Conservation (phyloP, 192 early-diverging fungal species). For the Coemansia sp. region DNA sequence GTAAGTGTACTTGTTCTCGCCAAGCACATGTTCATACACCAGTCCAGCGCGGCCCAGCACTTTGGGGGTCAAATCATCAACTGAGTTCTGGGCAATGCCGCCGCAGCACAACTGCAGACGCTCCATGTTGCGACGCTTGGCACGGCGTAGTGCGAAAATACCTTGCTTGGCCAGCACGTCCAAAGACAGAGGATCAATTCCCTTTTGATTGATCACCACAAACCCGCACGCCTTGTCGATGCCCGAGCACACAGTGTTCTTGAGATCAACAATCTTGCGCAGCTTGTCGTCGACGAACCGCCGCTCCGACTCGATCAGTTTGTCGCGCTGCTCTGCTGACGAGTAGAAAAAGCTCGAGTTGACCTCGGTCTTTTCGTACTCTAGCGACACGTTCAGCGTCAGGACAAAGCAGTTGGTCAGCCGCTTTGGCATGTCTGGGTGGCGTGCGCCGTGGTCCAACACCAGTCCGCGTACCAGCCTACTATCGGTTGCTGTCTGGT, state of each 20-base stretch:
- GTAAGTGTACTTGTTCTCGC: constrained; percentile 99
- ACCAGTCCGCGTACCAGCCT: constrained; percentile 90
- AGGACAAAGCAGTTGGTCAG: constrained; percentile 86
- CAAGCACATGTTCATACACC: constrained; percentile 94
- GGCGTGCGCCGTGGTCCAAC: constrained; percentile 97
- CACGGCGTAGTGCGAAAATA: constrained; percentile 91
- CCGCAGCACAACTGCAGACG: constrained; percentile 93
- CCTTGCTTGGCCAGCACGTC: constrained; percentile 95
- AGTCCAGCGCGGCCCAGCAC: constrained; percentile 88
- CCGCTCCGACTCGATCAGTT: constrained; percentile 96
- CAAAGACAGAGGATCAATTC: constrained; percentile 95
- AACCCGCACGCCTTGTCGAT: constrained; percentile 81
- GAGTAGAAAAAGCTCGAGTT: constrained; percentile 99
- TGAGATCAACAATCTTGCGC: constrained; percentile 93
- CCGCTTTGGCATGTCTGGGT: constrained; percentile 98
- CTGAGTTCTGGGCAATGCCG: constrained; percentile 95
- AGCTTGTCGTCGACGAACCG: constrained; percentile 92
- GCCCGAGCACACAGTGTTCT: constrained; percentile 88
- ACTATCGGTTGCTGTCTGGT: constrained; percentile 97
- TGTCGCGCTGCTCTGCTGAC: constrained; percentile 96
- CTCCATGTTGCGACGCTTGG: constrained; percentile 99
- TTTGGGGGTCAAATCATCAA: constrained; percentile 85
- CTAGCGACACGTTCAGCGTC: constrained; percentile 95
- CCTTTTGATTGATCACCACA: constrained; percentile 99
- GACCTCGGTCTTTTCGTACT: constrained; percentile 99